Base-by-base conservation (phyloP, 331 rosid species). In the Acacia concinna region DNA sequence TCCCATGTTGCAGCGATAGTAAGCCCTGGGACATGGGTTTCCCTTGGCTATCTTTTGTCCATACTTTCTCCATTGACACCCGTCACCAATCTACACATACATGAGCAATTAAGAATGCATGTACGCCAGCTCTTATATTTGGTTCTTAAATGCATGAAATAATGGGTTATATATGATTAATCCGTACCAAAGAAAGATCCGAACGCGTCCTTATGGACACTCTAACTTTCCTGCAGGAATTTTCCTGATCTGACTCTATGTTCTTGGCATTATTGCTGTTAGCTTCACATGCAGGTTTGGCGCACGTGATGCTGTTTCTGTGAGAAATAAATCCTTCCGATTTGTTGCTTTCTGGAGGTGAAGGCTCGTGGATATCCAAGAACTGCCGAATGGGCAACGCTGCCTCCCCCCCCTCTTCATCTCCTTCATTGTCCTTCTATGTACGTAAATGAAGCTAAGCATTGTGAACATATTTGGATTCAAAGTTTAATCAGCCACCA, bases 41-140 rank as follows among this genome's bases (percentile, higher is more conserved):
- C 86, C 85, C 73, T 87, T 87, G 0, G 90, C 85, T 18, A 75
- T 87, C 79, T 87, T 87, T 25, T 87, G 90, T 49, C 90, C 90
- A 8, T 87, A 87, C 38, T 87, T 87, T 75, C 90, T 87, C 90
- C 90, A 84, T 62, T 87, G 90, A 69, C 90, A 87, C 15, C 90
- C 90, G 82, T 87, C 90, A 0, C 78, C 82, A 21, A 84, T 79
- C 90, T 87, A 43, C 4, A 46, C 9, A 40, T 40, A 44, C 66
- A 75, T 20, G 8, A 57, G 4, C 2, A 23, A 23, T 4, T 5
- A 7, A 12, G 4, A 41, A 38, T n/a, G 52, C n/a, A 46, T 46
- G 6, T 4, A n/a, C n/a, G n/a, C n/a, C 30, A 46, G 56, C 30
- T 41, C 54, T 71, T 6, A 35, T 20, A 46, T 65, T 34, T 44